These are phyloP conservation scores for Sporothrix humicola DNA, from an alignment of 2,329 filamentous ascomycete species.

Conservation along the genomic window DNA sequence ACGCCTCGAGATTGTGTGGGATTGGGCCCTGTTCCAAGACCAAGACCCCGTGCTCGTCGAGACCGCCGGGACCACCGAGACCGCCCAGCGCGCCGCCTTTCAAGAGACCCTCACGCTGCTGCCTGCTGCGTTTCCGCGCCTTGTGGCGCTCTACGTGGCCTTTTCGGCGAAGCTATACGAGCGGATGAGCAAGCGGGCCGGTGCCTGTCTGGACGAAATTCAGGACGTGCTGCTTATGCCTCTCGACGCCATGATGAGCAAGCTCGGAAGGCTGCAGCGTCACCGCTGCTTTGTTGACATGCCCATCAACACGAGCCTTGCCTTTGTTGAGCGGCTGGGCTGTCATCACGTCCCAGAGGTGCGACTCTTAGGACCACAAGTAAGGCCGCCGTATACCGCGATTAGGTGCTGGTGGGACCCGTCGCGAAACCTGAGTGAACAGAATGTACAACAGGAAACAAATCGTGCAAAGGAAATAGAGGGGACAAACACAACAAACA, in stretches of 20 bases:
- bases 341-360: not conserved
- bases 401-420: not conserved
- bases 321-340: not conserved
- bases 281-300: conserved; percentile 10
- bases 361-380: not conserved
- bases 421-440: not conserved
- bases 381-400: not conserved
- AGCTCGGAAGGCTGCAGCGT: not conserved
- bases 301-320: conserved; percentile 1
- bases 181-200: conserved; percentile 10
- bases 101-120: not conserved
- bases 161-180: not conserved
- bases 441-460: not conserved
- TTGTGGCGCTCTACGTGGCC: conserved; percentile 10
- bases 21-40: conserved; percentile 1
- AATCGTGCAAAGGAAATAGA: not conserved
- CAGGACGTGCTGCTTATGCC: conserved; percentile 3
- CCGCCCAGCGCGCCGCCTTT: not conserved
- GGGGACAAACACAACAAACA: not conserved
- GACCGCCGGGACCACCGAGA: not conserved
- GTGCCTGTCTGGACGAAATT: conserved; percentile 3
- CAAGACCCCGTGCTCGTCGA: not conserved
- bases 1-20: conserved; percentile 15
- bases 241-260: conserved; percentile 6
- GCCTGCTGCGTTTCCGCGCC: not conserved